Evolutionary conservation across 2,329 filamentous ascomycete genomes (phyloP), one percentile per base, ranked within the genome.

Genomic region (Xylaria sp.): DNA sequence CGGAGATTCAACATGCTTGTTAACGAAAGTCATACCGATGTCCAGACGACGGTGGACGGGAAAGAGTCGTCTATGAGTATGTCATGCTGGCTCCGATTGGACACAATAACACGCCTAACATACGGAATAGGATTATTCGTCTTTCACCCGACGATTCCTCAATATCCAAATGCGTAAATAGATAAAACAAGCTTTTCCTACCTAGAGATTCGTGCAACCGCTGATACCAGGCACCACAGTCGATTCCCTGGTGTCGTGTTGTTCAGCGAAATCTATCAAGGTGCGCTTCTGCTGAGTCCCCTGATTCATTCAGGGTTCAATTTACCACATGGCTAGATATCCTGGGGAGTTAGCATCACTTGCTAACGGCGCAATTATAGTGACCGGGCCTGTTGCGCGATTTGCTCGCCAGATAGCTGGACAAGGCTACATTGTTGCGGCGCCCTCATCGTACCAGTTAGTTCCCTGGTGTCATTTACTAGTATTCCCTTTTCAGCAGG

Each of bases 251-350:
- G 92, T 23, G 92, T 98, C 5, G 91, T 93, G 16, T 85, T 98
- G 65, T 98, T 97, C 79, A 94, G 91, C 75, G 94, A 98, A 82
- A 98, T 98, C 76, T 98, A 98, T 78, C 94, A 98, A 90, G 94
- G 93, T 94, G 80, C 40, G 65, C 29, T 57, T 25, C 93, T 93
- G 80, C 42, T 40, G 48, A 37, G 29, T 2, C 23, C 21, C 18
- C 50, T 25, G 16, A 4, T 51, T 42, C 23, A 40, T 27, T 23
- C 5, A 47, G 21, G 21, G 37, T 25, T n/a, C 37, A 23, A 9
- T 16, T 51, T 35, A 16, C 27, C 23, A 47, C n/a, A n/a, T 16
- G 18, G 27, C 25, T n/a, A 10, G 25, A 2, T n/a, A n/a, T n/a
- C n/a, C n/a, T n/a, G n/a, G n/a, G 4, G 21, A 16, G 27, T 32